Evolutionary conservation across 768 basidiomycete species (phyloP).

Genomic region (Termitomyces sp.): DNA sequence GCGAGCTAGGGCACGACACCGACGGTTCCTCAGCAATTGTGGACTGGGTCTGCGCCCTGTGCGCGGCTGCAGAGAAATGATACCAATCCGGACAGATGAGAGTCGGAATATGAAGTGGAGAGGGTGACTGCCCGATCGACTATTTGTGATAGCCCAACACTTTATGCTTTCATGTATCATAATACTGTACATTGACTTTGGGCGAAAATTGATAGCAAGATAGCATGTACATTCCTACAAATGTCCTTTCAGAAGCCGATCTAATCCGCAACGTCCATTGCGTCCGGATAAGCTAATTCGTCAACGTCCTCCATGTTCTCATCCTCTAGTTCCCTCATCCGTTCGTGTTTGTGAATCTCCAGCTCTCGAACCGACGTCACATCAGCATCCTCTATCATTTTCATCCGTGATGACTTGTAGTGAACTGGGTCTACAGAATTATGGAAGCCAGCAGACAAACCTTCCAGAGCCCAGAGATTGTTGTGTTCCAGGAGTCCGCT

Average conservation of each 20-base stretch:
- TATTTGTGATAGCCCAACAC: conserved; percentile 4
- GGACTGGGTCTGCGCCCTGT: conserved; percentile 19
- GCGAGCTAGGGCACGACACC: conserved; percentile 39
- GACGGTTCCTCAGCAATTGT: conserved; percentile 43
- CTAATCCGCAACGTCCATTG: conserved; percentile 20
- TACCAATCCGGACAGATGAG: conserved; percentile 18
- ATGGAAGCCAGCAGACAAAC: conserved; percentile 60
- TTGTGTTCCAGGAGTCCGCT: conserved; percentile 37
- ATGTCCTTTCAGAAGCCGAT: background rate
- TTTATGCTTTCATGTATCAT: background rate
- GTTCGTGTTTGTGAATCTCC: conserved; percentile 33
- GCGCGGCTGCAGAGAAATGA: conserved; percentile 16
- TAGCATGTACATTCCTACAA: background rate
- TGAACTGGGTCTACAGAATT: conserved; percentile 68
- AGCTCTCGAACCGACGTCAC: conserved; percentile 41
- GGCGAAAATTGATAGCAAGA: background rate
- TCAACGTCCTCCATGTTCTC: conserved; percentile 16
- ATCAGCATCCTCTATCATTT: conserved; percentile 66
- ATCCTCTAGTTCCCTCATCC: conserved; percentile 26
- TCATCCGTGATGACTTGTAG: conserved; percentile 48
- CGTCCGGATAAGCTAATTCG: conserved; percentile 13
- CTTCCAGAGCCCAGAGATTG: conserved; percentile 72
- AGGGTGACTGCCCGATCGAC: conserved; percentile 15
- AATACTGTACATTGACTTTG: background rate
- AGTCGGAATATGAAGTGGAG: conserved; percentile 5